Conservation (phyloP, 257 asterid genomes). For the Vinca minor region DNA sequence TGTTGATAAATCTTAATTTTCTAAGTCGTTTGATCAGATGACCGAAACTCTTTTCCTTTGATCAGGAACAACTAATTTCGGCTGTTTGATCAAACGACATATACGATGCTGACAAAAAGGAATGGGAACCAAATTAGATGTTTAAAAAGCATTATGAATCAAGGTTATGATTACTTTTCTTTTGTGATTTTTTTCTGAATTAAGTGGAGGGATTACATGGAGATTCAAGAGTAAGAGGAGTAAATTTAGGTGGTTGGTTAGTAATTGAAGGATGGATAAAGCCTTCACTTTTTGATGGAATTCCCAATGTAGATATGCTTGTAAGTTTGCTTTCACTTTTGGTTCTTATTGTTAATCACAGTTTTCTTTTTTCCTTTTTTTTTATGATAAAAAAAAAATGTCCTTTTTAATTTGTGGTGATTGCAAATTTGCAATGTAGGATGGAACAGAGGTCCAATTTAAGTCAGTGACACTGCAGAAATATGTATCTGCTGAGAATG, state of each 20-base stretch:
- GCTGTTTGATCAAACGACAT: no score
- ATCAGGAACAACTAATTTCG: no score
- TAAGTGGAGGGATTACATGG: slow-evolving; percentile 55
- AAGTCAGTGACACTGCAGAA: slow-evolving; percentile 45
- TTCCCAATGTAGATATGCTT: slow-evolving; percentile 69
- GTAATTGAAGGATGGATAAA: slow-evolving; percentile 81
- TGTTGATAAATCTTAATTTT: no score
- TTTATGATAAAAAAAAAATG: no score
- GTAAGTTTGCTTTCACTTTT: slow-evolving; percentile 28
- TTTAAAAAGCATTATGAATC: not conserved
- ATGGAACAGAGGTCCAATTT: slow-evolving; percentile 68
- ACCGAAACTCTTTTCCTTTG: no score
- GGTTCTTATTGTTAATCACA: not conserved
- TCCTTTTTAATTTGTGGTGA: slow-evolving; percentile 8
- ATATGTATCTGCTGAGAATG: slow-evolving; percentile 61
- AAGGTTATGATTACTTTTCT: slow-evolving; percentile 1
- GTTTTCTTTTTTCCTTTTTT: not conserved
- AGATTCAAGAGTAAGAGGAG: slow-evolving; percentile 59
- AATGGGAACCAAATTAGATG: no score
- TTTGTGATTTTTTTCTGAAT: slow-evolving; percentile 3
- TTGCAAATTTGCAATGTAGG: slow-evolving; percentile 41
- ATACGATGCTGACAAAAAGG: no score
- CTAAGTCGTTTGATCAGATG: no score
- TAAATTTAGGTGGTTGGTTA: slow-evolving; percentile 87
- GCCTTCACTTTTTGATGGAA: slow-evolving; percentile 69